Evolutionary conservation across 352 stramenopile species (phyloP).

Genomic region (Phytophthora macrochlamydospora): DNA sequence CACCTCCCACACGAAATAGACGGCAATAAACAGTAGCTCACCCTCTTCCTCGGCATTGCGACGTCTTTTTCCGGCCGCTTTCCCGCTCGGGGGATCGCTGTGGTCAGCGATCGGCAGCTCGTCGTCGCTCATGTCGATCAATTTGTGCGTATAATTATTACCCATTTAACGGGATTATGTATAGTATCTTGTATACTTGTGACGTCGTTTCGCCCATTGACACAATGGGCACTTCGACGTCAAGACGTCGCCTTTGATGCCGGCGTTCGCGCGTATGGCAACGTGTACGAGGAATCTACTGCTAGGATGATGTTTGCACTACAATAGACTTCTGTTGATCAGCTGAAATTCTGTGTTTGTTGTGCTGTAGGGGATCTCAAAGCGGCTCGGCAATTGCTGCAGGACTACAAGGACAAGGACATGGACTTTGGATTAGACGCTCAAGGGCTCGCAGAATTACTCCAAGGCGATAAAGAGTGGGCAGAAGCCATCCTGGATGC

Average conservation of each 20-base stretch:
- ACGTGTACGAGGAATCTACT: constrained; percentile 37
- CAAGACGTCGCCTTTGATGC: constrained; percentile 40
- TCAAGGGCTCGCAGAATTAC: constrained; percentile 48
- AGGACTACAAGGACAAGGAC: constrained; percentile 80
- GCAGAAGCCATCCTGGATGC: constrained; percentile 59
- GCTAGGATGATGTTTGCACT: not conserved
- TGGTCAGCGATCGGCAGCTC: constrained; percentile 5
- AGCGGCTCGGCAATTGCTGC: constrained; percentile 44
- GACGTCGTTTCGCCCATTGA: constrained; percentile 3
- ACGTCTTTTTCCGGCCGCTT: constrained; percentile 12
- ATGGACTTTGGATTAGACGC: constrained; percentile 73
- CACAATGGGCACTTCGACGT: constrained; percentile 56
- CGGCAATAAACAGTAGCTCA: not conserved
- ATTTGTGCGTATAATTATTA: not conserved
- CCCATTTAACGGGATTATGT: not conserved
- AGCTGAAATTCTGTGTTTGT: not conserved
- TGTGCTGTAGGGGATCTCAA: constrained; percentile 56
- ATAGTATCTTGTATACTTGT: not conserved
- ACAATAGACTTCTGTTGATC: not conserved
- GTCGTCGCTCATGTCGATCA: constrained; percentile 21
- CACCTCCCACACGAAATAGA: not conserved
- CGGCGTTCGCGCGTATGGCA: constrained; percentile 59
- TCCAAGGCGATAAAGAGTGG: constrained; percentile 58
- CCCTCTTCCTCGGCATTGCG: constrained; percentile 26
- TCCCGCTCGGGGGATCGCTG: not conserved